Percentiles rank a stretch among this genome's conserved stretches.
phyloP scores from a whole-genome alignment of 306 rosid genomes.

The Citrullus amarus region DNA sequence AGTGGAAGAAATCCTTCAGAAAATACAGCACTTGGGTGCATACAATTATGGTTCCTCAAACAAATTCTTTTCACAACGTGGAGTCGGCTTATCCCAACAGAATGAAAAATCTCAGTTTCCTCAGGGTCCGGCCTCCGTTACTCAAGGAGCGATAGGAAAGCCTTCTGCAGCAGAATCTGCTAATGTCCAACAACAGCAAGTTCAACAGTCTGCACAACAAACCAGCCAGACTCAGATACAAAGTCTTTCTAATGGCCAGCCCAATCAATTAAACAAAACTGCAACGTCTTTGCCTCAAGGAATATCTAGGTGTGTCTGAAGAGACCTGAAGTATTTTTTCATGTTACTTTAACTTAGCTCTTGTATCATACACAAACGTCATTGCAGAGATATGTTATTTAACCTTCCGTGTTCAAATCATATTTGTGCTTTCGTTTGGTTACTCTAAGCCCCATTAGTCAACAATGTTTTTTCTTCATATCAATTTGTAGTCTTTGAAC shows the following conservation, averaged over 20 bases:
- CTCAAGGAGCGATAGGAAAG: conserved; percentile 54
- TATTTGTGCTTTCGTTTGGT: conserved; percentile 24
- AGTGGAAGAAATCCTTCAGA: conserved; percentile 93
- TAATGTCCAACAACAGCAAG: conserved; percentile 69
- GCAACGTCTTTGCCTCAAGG: conserved; percentile 88
- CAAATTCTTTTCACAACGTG: conserved; percentile 68
- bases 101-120: conserved; percentile 61
- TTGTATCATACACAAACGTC: conserved; percentile 19
- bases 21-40: conserved; percentile 81
- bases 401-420: conserved; percentile 2
- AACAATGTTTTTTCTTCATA: not conserved
- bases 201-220: conserved; percentile 64
- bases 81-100: conserved; percentile 50
- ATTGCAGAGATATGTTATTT: conserved; percentile 21
- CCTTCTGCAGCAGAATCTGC: conserved; percentile 63
- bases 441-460: conserved; percentile 5
- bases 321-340: conserved; percentile 33
- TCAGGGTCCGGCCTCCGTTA: conserved; percentile 39
- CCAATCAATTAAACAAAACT: conserved; percentile 58
- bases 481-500: not conserved
- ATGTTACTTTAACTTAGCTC: conserved; percentile 19
- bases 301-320: conserved; percentile 90
- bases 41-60: conserved; percentile 52
- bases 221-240: conserved; percentile 47
- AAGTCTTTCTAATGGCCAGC: conserved; percentile 51